Conservation (phyloP, 2,329 filamentous ascomycete genomes). For the Pestalotiopsis sp. region DNA sequence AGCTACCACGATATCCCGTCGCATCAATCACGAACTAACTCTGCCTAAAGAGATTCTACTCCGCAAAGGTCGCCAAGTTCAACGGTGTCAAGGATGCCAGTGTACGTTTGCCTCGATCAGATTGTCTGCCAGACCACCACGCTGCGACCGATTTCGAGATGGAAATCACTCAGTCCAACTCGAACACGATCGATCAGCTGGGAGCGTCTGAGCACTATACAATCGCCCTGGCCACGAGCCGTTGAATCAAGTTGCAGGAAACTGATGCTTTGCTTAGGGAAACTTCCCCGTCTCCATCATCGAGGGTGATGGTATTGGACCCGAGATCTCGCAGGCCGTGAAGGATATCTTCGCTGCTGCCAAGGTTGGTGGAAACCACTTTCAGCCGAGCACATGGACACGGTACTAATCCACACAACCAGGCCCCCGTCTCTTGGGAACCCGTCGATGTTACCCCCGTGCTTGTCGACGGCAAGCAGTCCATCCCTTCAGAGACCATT, state of each 20-base stretch:
- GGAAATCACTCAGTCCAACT: conserved; percentile 44
- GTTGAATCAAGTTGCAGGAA: conserved; percentile 15
- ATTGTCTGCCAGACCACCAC: conserved; percentile 14
- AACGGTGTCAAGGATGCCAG: conserved; percentile 85
- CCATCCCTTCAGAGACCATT: conserved; percentile 91
- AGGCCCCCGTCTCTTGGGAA: conserved; percentile 96
- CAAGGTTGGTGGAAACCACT: conserved; percentile 61
- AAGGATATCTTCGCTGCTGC: conserved; percentile 98
- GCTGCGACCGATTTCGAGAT: conserved; percentile 19
- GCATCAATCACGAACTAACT: conserved; percentile 14
- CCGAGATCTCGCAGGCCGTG: conserved; percentile 95
- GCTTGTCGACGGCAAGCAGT: conserved; percentile 92
- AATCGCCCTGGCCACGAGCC: neutral
- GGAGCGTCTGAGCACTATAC: neutral
- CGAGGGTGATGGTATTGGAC: conserved; percentile 98
- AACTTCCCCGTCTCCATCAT: conserved; percentile 97
- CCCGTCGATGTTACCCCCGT: conserved; percentile 93
- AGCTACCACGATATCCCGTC: conserved; percentile 17
- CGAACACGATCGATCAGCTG: neutral
- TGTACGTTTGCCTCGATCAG: conserved; percentile 57
- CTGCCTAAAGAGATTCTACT: conserved; percentile 60
- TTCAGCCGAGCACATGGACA: neutral
- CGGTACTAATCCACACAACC: conserved; percentile 22
- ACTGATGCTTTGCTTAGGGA: conserved; percentile 58
- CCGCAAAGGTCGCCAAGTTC: conserved; percentile 84